Evolutionary conservation across 306 rosid genomes (phyloP), one percentile per base, ranked within the genome.

Genomic region (Elaeagnus macrophylla): DNA sequence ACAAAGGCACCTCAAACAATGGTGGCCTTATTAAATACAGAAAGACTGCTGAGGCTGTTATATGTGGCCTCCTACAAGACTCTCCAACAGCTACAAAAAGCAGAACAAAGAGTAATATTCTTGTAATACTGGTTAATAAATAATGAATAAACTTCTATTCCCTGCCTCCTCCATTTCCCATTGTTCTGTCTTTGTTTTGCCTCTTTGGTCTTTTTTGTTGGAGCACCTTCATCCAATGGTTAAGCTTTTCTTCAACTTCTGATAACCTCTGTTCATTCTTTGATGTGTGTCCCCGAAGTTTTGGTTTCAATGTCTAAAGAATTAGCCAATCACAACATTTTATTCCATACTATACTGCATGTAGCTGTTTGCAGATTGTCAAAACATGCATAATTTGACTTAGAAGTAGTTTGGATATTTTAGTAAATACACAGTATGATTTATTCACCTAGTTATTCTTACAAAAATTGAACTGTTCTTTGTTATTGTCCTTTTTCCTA

Each of bases 11-110:
- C 54, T 74, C 84, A 39, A 68, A 45, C 57, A 66, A 57, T 53
- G 69, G 78, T 38, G 87, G 76, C 52, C 79, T 91, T 47, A 75
- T 51, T 48, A 75, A 39, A 59, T 87, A 91, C 73, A 69, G 68
- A 73, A 66, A 73, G 70, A 68, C 99, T 45, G 96, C 96, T 32
- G 96, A 77, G 74, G 96, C 96, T 80, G 96, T 91, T 59, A 83
- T 87, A 67, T 91, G 99, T 46, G 85, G 87, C 60, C 83, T 87
- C 61, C 84, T 91, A 53, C 95, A 95, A 37, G 63, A 72, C 52
- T 91, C 99, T 64, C 96, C 99, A 53, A 80, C 96, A 36, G 95
- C 96, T 59, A 91, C 99, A 61, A 35, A n/a, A 52, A 79, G 77
- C 94, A 80, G 95, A 79, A 87, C 95, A 25, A 60, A 78, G 2